phyloP scores from a whole-genome alignment of 139 green algal genomes.

The Pleodorina starrii region DNA sequence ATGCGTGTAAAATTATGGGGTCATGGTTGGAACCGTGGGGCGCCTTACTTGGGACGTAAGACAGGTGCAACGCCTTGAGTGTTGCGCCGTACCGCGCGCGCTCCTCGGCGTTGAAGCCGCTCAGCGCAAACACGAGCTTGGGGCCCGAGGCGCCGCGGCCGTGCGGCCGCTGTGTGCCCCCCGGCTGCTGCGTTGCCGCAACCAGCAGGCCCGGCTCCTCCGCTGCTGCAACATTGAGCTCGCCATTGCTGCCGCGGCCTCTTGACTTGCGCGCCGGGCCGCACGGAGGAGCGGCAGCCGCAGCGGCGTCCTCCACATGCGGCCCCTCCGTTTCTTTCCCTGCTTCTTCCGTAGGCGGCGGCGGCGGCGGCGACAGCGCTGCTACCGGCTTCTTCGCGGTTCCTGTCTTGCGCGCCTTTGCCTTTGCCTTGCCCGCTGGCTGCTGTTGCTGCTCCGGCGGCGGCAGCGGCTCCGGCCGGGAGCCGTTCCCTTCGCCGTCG shows the following conservation, averaged over 20 bases:
- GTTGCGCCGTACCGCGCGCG: not conserved
- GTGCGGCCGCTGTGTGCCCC: not conserved
- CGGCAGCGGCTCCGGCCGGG: no score
- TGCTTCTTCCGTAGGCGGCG: not conserved
- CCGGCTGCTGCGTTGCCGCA: not conserved
- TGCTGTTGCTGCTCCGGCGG: not conserved
- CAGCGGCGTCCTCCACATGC: not conserved
- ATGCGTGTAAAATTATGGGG: no score
- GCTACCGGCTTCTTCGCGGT: not conserved
- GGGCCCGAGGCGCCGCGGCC: not conserved
- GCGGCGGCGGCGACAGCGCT: not conserved
- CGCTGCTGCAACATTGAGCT: not conserved
- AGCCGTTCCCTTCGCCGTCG: not conserved
- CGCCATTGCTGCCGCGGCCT: not conserved
- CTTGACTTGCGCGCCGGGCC: not conserved
- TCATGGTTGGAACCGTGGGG: no score
- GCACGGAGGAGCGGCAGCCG: not conserved
- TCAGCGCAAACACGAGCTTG: conserved; percentile 32
- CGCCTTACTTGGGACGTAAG: conserved; percentile 16
- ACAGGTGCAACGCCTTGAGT: conserved; percentile 1
- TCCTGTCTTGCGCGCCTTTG: not conserved
- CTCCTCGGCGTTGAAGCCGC: conserved; percentile 2
- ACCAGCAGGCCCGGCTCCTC: not conserved
- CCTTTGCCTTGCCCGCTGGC: not conserved
- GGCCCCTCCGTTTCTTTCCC: not conserved